These are phyloP conservation scores for Osmanthus fragrans DNA, from an alignment of 257 asterid species.

Conservation along the genomic window DNA sequence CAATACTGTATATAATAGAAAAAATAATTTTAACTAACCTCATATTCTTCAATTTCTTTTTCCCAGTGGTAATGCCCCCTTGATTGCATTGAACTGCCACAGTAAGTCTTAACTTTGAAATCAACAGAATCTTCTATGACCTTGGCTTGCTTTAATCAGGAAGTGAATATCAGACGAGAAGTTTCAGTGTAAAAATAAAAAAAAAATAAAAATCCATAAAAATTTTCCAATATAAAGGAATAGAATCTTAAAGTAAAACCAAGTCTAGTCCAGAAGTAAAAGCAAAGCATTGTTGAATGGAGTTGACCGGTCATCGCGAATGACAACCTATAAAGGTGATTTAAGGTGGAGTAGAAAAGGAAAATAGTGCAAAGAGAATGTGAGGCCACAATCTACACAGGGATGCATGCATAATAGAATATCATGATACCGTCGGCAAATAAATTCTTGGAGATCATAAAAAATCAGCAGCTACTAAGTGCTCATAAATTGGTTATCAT, in stretches of 20 bases:
- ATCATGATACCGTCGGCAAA: background rate
- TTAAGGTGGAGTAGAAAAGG: background rate
- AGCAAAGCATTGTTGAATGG: conserved; percentile 4
- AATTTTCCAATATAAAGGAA: background rate
- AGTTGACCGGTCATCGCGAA: conserved; percentile 8
- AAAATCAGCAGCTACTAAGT: conserved; percentile 13
- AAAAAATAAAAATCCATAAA: background rate
- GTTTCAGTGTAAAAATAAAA: background rate
- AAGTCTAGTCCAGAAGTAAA: background rate
- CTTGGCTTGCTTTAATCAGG: conserved; percentile 77
- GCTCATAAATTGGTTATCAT: conserved; percentile 1
- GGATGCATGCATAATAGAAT: background rate
- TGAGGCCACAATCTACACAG: conserved; percentile 1
- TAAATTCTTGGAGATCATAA: conserved; percentile 1
- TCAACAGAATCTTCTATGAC: conserved; percentile 76
- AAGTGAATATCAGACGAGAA: conserved; percentile 16
- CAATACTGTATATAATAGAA: conserved; percentile 10
- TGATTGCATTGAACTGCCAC: conserved; percentile 58
- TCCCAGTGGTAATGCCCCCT: conserved; percentile 66
- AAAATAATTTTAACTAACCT: conserved; percentile 60
- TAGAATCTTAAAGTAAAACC: background rate
- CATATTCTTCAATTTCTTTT: conserved; percentile 74
- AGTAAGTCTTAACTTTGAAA: conserved; percentile 68
- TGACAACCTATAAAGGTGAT: background rate
- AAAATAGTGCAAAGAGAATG: background rate